phyloP scores from a whole-genome alignment of 495 filamentous ascomycete genomes.

The Lepraria neglecta region DNA sequence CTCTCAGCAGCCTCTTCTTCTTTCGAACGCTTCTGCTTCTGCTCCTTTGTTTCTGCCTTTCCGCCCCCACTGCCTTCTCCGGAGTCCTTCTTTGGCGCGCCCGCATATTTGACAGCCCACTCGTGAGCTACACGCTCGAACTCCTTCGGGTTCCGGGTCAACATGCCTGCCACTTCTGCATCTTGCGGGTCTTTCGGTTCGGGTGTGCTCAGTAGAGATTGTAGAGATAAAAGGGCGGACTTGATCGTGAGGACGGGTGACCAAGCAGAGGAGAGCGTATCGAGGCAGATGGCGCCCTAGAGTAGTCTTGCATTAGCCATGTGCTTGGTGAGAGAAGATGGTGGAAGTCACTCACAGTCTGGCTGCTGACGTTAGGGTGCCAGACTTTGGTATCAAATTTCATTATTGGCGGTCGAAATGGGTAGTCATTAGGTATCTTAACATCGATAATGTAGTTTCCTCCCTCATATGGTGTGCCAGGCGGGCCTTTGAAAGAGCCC shows the following conservation, averaged over 20 bases:
- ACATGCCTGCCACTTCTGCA: conserved; percentile 89
- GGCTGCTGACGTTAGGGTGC: conserved; percentile 95
- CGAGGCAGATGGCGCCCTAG: conserved; percentile 94
- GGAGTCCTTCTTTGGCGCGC: conserved; percentile 56
- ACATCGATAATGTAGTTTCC: conserved; percentile 81
- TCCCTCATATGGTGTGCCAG: conserved; percentile 90
- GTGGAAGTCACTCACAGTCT: conserved; percentile 59
- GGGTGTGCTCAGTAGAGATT: conserved; percentile 85
- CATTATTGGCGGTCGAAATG: conserved; percentile 89
- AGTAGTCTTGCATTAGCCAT: conserved; percentile 21
- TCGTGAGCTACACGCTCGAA: conserved; percentile 81
- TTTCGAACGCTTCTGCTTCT: conserved; percentile 43
- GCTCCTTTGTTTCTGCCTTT: conserved; percentile 44
- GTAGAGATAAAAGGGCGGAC: conserved; percentile 84
- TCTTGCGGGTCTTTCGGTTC: conserved; percentile 97
- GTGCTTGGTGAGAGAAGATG: not conserved
- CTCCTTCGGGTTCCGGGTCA: conserved; percentile 67
- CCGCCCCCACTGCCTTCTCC: conserved; percentile 47
- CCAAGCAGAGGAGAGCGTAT: conserved; percentile 85
- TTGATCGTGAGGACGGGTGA: conserved; percentile 95
- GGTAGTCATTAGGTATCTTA: conserved; percentile 80
- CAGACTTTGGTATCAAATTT: conserved; percentile 92
- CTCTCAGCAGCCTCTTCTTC: conserved; percentile 39
- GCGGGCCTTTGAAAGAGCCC: conserved; percentile 79
- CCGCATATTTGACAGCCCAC: conserved; percentile 82